Conservation (phyloP, 768 basidiomycete species). For the Pleurotus tuoliensis region DNA sequence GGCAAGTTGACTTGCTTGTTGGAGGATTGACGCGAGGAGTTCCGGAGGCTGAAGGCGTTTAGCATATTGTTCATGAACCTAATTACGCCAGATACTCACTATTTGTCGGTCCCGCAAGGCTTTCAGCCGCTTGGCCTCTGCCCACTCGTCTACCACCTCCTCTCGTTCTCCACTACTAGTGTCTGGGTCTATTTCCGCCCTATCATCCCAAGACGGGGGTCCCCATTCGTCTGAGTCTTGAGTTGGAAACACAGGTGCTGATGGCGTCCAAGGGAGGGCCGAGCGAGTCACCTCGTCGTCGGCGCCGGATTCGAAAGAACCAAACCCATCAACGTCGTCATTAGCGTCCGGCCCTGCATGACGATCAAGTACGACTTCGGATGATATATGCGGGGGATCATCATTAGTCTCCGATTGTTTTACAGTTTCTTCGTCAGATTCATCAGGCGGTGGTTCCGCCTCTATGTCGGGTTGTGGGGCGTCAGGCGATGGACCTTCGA, state of each 20-base stretch:
- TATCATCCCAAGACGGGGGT: slow-evolving; percentile 32
- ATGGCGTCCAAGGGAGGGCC: slow-evolving; percentile 33
- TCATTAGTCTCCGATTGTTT: background rate
- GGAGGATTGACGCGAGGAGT: slow-evolving; percentile 52
- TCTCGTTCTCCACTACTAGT: slow-evolving; percentile 8
- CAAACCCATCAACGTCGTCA: slow-evolving; percentile 52
- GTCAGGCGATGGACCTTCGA: slow-evolving; percentile 22
- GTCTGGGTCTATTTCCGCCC: slow-evolving; percentile 15
- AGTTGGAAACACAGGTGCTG: slow-evolving; percentile 19
- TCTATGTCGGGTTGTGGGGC: slow-evolving; percentile 1
- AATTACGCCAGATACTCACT: slow-evolving; percentile 38
- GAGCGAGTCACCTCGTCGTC: slow-evolving; percentile 23
- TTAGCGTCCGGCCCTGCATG: slow-evolving; percentile 14
- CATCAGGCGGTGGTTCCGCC: slow-evolving; percentile 7
- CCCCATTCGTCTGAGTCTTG: slow-evolving; percentile 34
- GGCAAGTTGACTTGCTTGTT: slow-evolving; percentile 48
- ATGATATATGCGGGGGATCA: background rate
- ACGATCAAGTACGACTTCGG: slow-evolving; percentile 1
- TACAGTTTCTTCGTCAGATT: slow-evolving; percentile 3
- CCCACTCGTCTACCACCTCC: slow-evolving; percentile 61
- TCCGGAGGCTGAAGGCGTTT: slow-evolving; percentile 56
- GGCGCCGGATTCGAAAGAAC: slow-evolving; percentile 53
- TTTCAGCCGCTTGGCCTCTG: slow-evolving; percentile 53
- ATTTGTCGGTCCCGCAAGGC: slow-evolving; percentile 58
- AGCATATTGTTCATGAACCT: background rate